A percentile compares a stretch with the other conserved stretches of the same genome.
phyloP scores from a whole-genome alignment of 208 protist species.

The Lotmaria passim region DNA sequence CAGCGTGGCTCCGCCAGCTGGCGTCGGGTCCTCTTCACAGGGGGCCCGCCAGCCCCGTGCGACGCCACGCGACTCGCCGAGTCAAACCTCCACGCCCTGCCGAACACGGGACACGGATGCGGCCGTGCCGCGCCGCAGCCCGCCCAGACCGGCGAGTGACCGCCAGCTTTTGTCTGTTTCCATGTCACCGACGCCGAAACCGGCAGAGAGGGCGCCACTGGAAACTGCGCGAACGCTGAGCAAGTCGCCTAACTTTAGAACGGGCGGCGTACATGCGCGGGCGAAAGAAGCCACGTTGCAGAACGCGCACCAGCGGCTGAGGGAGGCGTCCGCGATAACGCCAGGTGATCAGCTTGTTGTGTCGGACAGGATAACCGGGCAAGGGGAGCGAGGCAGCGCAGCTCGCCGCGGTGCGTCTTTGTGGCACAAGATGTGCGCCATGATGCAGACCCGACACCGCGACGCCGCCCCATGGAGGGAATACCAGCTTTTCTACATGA shows the following conservation, averaged over 20 bases:
- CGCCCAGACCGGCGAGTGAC: slow-evolving; percentile 25
- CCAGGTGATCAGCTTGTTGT: slow-evolving; percentile 20
- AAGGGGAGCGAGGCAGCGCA: background rate
- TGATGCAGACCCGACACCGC: slow-evolving; percentile 28
- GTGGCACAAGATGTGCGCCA: slow-evolving; percentile 36
- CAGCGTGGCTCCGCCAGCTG: background rate
- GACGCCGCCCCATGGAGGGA: slow-evolving; percentile 22
- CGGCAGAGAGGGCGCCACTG: slow-evolving; percentile 10
- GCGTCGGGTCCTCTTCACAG: background rate
- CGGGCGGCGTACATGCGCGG: background rate
- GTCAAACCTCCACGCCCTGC: background rate
- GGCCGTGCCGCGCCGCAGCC: slow-evolving; percentile 16
- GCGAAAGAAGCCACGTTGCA: background rate
- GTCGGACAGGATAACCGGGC: background rate
- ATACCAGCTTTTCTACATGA: slow-evolving; percentile 61
- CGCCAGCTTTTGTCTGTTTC: slow-evolving; percentile 26
- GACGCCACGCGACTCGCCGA: background rate
- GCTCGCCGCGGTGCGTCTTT: slow-evolving; percentile 10
- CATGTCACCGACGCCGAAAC: slow-evolving; percentile 35
- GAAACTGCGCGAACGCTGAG: slow-evolving; percentile 25
- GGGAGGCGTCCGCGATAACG: slow-evolving; percentile 2
- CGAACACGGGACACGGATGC: background rate
- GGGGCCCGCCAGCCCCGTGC: background rate
- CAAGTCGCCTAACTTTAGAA: slow-evolving; percentile 26
- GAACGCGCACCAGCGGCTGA: background rate